Base-by-base conservation (phyloP, 441 rosid species). In the Biscutella laevigata region DNA sequence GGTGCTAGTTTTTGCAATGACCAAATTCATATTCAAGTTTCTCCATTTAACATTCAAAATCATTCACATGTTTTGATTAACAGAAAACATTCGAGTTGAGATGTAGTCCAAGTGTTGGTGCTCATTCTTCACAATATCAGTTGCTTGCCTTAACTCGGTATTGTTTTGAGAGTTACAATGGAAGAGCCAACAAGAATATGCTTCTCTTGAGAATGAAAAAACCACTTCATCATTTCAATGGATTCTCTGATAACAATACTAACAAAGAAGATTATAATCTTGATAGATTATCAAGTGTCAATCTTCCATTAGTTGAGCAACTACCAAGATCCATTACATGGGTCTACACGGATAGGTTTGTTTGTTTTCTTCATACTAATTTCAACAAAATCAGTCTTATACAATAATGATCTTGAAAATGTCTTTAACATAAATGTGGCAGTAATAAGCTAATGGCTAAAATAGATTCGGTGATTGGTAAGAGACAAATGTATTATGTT, bases 381-480 rank as follows among this genome's bases (percentile, higher is more conserved):
- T 9, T 28, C 39, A 9, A 14, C 4, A 24, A 8, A n/a, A n/a
- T 24, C 28, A 4, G 4, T 7, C 22, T 44, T 32, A 41, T 30
- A 16, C 26, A 29, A 12, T 29, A n/a, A n/a, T n/a, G n/a, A n/a
- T n/a, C n/a, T n/a, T n/a, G n/a, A n/a, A n/a, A n/a, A n/a, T 62
- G 28, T 30, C 22, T 30, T 53, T 62, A 54, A 40, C 19, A 68
- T 24, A n/a, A n/a, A n/a, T n/a, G n/a, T n/a, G 68, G 67, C 87
- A 90, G 98, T 53, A 87, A 83, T 70, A 83, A 78, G 71, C 70
- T 87, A 73, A 84, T 90, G 98, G 79, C 77, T 33, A 81, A 87
- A 59, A 86, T 73, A 57, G 96, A 83, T 59, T 83, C 96, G 41
- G 92, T 87, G 50, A 76, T 83, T 74, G 95, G 96, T 59, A 78